Percentiles rank a stretch among this genome's conserved stretches.
These are phyloP conservation scores for Aspergillus oerlinghausenensis DNA, from an alignment of 2,329 filamentous ascomycete species.

Conservation along the genomic window DNA sequence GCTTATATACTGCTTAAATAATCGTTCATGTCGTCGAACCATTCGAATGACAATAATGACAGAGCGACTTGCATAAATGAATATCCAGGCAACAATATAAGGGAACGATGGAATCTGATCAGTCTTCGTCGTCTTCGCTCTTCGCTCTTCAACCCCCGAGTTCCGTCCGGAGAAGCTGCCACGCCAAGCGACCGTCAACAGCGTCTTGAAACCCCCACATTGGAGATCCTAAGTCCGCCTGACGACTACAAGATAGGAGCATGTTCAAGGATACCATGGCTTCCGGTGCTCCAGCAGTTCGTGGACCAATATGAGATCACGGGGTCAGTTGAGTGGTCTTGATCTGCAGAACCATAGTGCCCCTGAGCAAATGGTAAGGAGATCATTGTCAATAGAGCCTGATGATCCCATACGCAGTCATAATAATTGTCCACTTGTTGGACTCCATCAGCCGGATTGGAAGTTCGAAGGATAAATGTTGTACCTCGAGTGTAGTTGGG, in stretches of 20 bases:
- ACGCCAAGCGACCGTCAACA: not conserved
- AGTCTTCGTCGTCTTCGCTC: not conserved
- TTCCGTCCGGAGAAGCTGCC: not conserved
- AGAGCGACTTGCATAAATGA: not conserved
- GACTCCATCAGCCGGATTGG: not conserved
- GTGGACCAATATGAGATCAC: not conserved
- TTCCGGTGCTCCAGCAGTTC: not conserved
- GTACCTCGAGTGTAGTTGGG: not conserved
- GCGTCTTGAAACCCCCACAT: not conserved
- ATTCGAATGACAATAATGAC: not conserved
- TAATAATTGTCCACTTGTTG: not conserved
- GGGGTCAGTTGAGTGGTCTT: not conserved
- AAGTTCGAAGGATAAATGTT: not conserved
- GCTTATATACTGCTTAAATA: not conserved
- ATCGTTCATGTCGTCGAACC: not conserved
- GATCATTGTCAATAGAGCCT: constrained; percentile 1
- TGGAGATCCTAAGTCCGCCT: not conserved
- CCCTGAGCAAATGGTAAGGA: not conserved
- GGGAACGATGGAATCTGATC: not conserved
- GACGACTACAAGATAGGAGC: not conserved
- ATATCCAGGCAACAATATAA: not conserved
- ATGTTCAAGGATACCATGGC: not conserved
- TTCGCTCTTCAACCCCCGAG: not conserved
- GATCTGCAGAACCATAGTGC: not conserved
- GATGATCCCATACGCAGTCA: not conserved